Conservation (phyloP, 2,329 filamentous ascomycete species). For the Podosphaera leucotricha region DNA sequence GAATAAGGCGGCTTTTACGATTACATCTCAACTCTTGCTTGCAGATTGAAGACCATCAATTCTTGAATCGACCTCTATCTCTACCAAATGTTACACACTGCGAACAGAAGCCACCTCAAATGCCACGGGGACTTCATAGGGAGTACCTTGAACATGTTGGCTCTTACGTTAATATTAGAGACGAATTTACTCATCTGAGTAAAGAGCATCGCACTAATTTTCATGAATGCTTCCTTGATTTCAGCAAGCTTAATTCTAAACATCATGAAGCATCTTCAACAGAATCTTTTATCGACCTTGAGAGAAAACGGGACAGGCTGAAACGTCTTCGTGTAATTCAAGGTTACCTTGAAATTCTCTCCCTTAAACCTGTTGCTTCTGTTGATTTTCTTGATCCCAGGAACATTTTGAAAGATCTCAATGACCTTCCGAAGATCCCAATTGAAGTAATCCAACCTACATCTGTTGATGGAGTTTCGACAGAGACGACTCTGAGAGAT, state of each 20-base stretch:
- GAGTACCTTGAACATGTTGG: conserved; percentile 31
- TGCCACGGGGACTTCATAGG: conserved; percentile 24
- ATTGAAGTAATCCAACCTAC: conserved; percentile 8
- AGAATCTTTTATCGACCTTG: conserved; percentile 26
- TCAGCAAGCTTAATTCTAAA: neutral
- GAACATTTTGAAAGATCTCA: conserved; percentile 8
- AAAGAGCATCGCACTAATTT: conserved; percentile 5
- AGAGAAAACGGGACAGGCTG: conserved; percentile 28
- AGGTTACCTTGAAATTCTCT: conserved; percentile 25
- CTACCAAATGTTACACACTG: conserved; percentile 21
- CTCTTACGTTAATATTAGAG: conserved; percentile 26
- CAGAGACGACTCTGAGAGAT: conserved; percentile 21
- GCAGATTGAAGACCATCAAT: conserved; percentile 15
- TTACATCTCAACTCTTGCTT: conserved; percentile 27
- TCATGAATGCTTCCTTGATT: neutral
- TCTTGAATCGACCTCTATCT: conserved; percentile 19
- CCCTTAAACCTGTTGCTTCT: conserved; percentile 27
- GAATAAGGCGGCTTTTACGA: conserved; percentile 30
- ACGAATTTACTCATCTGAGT: conserved; percentile 19
- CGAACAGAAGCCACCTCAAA: conserved; percentile 17
- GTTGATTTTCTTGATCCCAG: conserved; percentile 23
- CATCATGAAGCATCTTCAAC: conserved; percentile 14
- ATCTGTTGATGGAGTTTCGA: conserved; percentile 8
- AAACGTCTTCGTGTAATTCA: conserved; percentile 26
- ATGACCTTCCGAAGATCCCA: conserved; percentile 11